Conservation (phyloP, 805 yeast species). For the Helenozyma baotianmanensis region DNA sequence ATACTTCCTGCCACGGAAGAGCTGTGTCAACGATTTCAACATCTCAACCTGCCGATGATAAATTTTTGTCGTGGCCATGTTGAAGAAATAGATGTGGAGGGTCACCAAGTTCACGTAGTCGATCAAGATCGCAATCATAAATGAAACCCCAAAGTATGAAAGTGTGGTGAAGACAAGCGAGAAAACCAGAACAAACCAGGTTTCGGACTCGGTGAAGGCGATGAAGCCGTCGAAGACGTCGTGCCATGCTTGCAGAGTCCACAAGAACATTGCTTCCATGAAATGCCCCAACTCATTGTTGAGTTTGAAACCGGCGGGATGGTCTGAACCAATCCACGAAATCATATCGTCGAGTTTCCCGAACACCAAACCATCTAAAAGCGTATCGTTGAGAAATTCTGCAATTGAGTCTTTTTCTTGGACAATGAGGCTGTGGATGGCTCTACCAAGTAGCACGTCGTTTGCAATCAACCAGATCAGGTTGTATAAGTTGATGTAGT, state of each 20-base stretch:
- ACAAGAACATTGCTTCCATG: slow-evolving; percentile 77
- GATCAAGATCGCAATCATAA: slow-evolving; percentile 58
- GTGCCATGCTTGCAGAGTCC: slow-evolving; percentile 76
- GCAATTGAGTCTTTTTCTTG: too few species aligned
- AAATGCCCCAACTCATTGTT: slow-evolving; percentile 82
- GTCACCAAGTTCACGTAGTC: slow-evolving; percentile 64
- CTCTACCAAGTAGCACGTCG: slow-evolving; percentile 71
- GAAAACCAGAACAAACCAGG: slow-evolving; percentile 4
- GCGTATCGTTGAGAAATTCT: slow-evolving; percentile 15
- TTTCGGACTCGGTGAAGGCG: background rate
- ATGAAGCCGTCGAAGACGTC: slow-evolving; percentile 7
- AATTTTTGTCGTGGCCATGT: slow-evolving; percentile 71
- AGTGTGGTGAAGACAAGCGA: slow-evolving; percentile 13
- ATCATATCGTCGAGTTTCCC: slow-evolving; percentile 47
- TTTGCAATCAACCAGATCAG: slow-evolving; percentile 83
- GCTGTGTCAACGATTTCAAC: slow-evolving; percentile 68
- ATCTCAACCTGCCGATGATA: slow-evolving; percentile 71
- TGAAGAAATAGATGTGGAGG: slow-evolving; percentile 72
- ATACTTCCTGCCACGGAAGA: slow-evolving; percentile 85
- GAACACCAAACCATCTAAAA: slow-evolving; percentile 31
- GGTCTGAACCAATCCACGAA: slow-evolving; percentile 65
- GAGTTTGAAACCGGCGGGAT: slow-evolving; percentile 92
- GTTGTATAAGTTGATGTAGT: slow-evolving; percentile 77
- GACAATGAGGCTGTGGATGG: slow-evolving; percentile 26
- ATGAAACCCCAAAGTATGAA: slow-evolving; percentile 56